These are phyloP conservation scores for Rhododendron kiyosumense DNA, from an alignment of 148 eudicot species.

Conservation along the genomic window DNA sequence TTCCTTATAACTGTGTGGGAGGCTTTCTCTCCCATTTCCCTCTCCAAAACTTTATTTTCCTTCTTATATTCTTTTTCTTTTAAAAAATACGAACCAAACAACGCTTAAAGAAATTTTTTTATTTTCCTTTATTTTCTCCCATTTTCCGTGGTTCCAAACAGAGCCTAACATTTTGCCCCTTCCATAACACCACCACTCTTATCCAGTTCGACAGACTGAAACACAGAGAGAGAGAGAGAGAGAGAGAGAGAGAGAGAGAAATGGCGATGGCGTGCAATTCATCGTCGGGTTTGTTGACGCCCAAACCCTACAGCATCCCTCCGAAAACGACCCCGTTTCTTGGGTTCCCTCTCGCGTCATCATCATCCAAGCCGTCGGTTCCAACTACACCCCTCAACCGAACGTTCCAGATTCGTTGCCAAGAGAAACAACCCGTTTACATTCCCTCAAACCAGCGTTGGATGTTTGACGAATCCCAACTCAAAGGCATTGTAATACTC, in stretches of 20 bases:
- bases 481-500: conserved; percentile 53
- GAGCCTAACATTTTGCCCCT: not conserved
- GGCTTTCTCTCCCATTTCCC: too few species aligned
- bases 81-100: too few species aligned
- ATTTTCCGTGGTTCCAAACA: too few species aligned
- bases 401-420: conserved; percentile 34
- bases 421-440: conserved; percentile 13
- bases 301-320: conserved; percentile 24
- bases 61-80: too few species aligned
- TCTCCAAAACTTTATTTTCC: too few species aligned
- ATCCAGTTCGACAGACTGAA: conserved; percentile 10
- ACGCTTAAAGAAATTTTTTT: too few species aligned
- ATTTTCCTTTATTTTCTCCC: too few species aligned
- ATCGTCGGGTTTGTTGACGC: conserved; percentile 29
- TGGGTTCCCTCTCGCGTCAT: conserved; percentile 38
- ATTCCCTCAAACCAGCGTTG: conserved; percentile 71
- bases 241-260: conserved; percentile 6
- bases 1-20: too few species aligned
- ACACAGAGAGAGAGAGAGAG: not conserved
- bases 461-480: conserved; percentile 67
- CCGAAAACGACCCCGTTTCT: conserved; percentile 30
- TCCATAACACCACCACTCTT: conserved; percentile 1
- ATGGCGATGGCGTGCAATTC: conserved; percentile 58
- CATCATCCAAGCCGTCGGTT: conserved; percentile 16
- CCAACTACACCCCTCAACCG: conserved; percentile 7